These are phyloP conservation scores for Hortiboletus rubellus DNA, from an alignment of 1,284 basidiomycete genomes.

Conservation along the genomic window DNA sequence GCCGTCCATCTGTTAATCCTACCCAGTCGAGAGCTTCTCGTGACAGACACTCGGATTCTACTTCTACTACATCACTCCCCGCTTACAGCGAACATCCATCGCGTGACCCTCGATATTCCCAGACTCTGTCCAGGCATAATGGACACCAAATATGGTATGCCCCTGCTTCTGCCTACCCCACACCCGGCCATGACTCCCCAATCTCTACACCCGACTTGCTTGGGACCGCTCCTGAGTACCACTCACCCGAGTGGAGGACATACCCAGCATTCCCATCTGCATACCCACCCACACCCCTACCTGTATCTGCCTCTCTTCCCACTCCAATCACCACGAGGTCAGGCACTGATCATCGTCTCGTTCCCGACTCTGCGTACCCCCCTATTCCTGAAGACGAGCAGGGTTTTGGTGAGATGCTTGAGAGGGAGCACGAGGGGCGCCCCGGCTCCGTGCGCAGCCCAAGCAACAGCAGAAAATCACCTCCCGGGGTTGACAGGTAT, in stretches of 20 bases:
- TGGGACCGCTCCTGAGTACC: constrained; percentile 32
- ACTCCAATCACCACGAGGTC: constrained; percentile 3
- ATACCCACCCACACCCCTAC: constrained; percentile 50
- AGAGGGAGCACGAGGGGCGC: constrained; percentile 57
- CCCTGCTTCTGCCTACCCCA: constrained; percentile 34
- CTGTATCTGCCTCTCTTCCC: constrained; percentile 23
- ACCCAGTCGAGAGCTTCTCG: constrained; percentile 1
- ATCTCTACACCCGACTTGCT: constrained; percentile 4
- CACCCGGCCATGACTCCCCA: constrained; percentile 4
- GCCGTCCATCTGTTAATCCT: neutral
- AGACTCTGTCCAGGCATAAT: constrained; percentile 16
- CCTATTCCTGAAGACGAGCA: constrained; percentile 40
- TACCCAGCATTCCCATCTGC: constrained; percentile 56
- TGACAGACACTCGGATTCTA: constrained; percentile 14
- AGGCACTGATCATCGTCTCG: constrained; percentile 17
- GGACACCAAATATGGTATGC: constrained; percentile 43
- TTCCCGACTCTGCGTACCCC: constrained; percentile 25
- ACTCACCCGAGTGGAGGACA: constrained; percentile 42
- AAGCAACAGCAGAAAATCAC: constrained; percentile 47
- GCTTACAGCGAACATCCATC: constrained; percentile 28
- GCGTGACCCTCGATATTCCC: constrained; percentile 29
- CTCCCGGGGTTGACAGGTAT: constrained; percentile 5
- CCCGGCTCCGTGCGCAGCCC: constrained; percentile 56
- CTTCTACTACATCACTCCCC: constrained; percentile 28
- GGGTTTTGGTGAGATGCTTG: constrained; percentile 65